Base-by-base conservation (phyloP, 2,329 filamentous ascomycete genomes). In the Pseudogymnoascus sp. region DNA sequence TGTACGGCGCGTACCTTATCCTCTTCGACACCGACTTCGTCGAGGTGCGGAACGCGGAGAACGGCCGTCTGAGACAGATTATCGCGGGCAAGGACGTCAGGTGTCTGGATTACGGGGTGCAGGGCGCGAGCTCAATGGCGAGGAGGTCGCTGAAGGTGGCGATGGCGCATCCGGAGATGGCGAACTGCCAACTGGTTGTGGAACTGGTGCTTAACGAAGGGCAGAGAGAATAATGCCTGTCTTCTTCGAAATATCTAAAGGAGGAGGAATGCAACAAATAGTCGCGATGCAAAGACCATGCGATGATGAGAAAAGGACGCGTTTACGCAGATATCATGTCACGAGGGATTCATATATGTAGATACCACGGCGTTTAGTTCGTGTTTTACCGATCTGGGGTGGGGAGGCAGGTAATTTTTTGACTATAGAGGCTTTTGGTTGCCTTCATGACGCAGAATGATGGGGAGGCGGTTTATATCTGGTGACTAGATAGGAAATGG, bases 21-120 rank as follows among this genome's bases (percentile, higher is more conserved):
- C 84, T 99, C 4, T 96, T 97, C 77, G 94, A 97, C 73, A 88
- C 90, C 22, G 93, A 97, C 74, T 99, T 97, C 69, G 91, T 99
- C 58, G 94, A 99, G 77, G 91, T 99, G 61, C 85, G 94, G 62
- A 97, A 99, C 70, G 94, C 94, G 16, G 91, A 97, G 78, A 97
- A 97, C 71, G 94, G 94, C 0, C 84, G 95, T 19, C 75, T 99
- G 66, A 84, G 94, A 69, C 94, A 99, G 77, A 94, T 99, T 63
- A 96, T 99, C 68, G 88, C 92, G 0, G 94, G 94, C 0, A 82
- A 90, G 65, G 92, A 97, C 71, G 91, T 99, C 58, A 87, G 89
- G 66, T 91, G 92, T 69, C 81, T 99, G 8, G 95, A 99, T 73
- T 92, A 95, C 71, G 92, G 91, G 5, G 82, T 88, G 2, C 67